Evolutionary conservation across 148 eudicot species (phyloP), one percentile per base, ranked within the genome.

Genomic region (Rhododendron simsii): DNA sequence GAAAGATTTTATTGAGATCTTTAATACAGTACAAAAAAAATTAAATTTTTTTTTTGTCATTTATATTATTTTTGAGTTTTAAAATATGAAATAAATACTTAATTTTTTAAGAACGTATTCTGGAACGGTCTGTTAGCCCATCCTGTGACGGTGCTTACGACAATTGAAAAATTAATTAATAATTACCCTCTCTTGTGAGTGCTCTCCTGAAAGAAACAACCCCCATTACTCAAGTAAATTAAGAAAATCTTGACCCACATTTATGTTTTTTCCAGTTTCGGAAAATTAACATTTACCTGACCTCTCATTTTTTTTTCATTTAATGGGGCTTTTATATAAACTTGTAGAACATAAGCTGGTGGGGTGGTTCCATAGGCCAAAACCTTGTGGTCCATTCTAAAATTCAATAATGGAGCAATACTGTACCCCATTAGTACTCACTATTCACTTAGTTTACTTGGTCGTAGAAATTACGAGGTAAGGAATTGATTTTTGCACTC

Each of bases 341-440:
- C 39, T 53, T 77, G 73, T 1, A n/a, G 11, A 55, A 37, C 44
- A 8, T 59, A 44, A 35, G 83, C 45, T 85, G 83, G 83, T 78
- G 74, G 57, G 76, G 76, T 44, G 30, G 14, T 63, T 44, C 9
- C 44, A 78, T 85, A 26, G 18, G 59, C 83, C 86, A 35, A 67
- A 35, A 37, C 82, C 57, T 78, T 77, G 86, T 85, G 82, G 86
- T 85, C 86, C 86, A 75, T 74, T 20, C 48, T 81, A 74, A 50
- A 79, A 51, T 84, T 75, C 86, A 75, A 84, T 75, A 53, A 23
- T 74, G 23, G 47, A 21, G 18, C n/a, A 33, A 9, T 48, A 18
- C 13, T 10, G 75, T 53, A 78, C 47, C 47, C 26, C 26, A 39
- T 47, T 48, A 12, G 7, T 47, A 3, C 61, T 30, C 10, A 26